Percentiles rank a stretch among this genome's conserved stretches.
Evolutionary conservation across 371 early-diverging fungal genomes (phyloP).

Genomic region (Blakeslea trispora): DNA sequence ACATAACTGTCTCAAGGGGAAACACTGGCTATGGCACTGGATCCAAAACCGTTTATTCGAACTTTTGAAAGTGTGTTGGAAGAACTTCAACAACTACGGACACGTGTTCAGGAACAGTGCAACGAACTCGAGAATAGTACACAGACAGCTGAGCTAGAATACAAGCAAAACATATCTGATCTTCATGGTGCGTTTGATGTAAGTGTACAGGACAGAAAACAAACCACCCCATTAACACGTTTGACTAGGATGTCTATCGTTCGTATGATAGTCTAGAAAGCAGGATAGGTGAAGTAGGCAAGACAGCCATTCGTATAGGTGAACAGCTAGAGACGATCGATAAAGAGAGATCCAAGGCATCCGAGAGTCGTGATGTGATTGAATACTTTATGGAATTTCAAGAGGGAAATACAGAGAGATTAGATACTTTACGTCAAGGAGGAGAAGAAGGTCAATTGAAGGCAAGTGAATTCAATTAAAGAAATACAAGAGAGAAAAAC

Average conservation of each 20-base stretch:
- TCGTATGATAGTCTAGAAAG: conserved; percentile 84
- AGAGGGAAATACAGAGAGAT: conserved; percentile 68
- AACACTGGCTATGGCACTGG: conserved; percentile 50
- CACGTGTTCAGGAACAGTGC: conserved; percentile 78
- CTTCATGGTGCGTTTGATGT: conserved; percentile 76
- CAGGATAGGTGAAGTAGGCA: conserved; percentile 90
- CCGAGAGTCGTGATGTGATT: conserved; percentile 88
- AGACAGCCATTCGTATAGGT: conserved; percentile 95
- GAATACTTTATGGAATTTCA: conserved; percentile 90
- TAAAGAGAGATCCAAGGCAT: conserved; percentile 84
- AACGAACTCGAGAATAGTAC: conserved; percentile 81
- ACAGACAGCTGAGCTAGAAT: conserved; percentile 70
- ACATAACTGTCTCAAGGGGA: no score
- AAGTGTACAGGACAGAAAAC: conserved; percentile 5
- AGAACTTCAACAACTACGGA: conserved; percentile 73
- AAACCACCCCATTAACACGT: no score
- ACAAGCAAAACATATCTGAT: conserved; percentile 73
- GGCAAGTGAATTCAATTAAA: no score
- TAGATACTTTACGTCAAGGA: conserved; percentile 73
- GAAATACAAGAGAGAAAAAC: no score
- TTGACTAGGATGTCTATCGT: conserved; percentile 73
- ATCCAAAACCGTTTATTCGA: conserved; percentile 86
- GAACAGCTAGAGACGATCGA: conserved; percentile 95
- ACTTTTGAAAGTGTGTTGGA: conserved; percentile 86
- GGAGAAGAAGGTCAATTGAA: conserved; percentile 88